Evolutionary conservation across 352 stramenopile species (phyloP), one percentile per base, ranked within the genome.

Genomic region (Phytophthora palmivora): DNA sequence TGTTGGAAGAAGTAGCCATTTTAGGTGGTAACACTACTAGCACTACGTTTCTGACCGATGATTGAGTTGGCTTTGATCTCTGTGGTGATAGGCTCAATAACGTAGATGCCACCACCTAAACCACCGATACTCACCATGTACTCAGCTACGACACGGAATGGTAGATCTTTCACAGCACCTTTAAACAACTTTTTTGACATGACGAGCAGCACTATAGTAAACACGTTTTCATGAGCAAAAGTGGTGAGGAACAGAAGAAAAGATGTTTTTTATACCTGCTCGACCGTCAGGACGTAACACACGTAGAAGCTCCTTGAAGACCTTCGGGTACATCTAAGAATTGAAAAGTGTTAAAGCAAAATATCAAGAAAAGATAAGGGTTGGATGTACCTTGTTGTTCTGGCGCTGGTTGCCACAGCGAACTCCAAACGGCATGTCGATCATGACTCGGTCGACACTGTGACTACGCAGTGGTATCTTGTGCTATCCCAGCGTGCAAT

Each of bases 381-480:
- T 22, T 37, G 16, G 15, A 12, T 39, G 15, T 46, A 88, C 81
- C 77, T 83, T 85, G 67, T 82, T 89, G 62, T 91, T 86, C 24
- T 82, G 63, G 2, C 78, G 78, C 30, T 88, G 76, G 47, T 81
- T 94, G 32, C 85, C 83, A 46, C 85, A 94, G 37, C 79, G 83
- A 44, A 91, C 63, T 9, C 85, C 85, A 44, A 94, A 94, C 12
- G 85, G 85, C 78, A 94, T 84, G 54, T 94, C 85, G 37, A 94
- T 86, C 37, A 94, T 55, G 32, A 92, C 52, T 36, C 76, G 73
- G 60, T 94, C 85, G 36, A 94, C 63, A 33, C 58, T 80, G 16
- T 75, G 67, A 21, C 42, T 72, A 15, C 82, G 79, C 21, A 94
- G 63, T 6, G 85, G 85, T 43, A 60, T 0, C 63, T 54, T 16